Evolutionary conservation across 176 grass and related monocot species (phyloP), one percentile per base, ranked within the genome.

Genomic region (Rhynchospora breviuscula): DNA sequence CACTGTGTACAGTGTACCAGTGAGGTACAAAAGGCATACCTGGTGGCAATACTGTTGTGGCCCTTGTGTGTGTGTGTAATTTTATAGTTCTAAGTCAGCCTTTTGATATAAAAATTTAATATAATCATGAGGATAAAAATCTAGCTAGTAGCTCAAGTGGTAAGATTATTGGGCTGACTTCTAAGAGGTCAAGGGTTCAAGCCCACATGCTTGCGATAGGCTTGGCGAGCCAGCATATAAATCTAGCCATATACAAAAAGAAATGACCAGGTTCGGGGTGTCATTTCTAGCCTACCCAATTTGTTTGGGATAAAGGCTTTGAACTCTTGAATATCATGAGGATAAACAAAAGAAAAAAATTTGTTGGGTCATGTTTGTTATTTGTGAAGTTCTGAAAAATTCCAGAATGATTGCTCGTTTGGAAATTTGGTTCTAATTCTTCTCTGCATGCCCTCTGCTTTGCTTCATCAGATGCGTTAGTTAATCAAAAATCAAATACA

Each of bases 401-500:
- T 70, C 15, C 4, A 46, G 8, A 70, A 40, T 68, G 33, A 68
- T 68, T 68, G 6, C 14, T 68, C 17, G n/a, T 68, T 68, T 68
- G 33, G 17, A 68, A 68, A 43, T 44, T 51, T 73, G 4, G 70
- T 52, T 11, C 70, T 75, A 51, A 75, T 75, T 11, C 46, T 26
- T 52, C 12, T 23, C 70, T 74, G 7, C 46, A 74, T 74, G 48
- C 25, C 43, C 21, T 80, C 13, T 61, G 25, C 76, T 35, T 18
- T 52, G 73, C 8, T 15, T 12, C 61, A 40, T 84, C 21, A 64
- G 35, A 87, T 64, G 35, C 71, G 79, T 84, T 89, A 18, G 83
- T 92, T 79, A 87, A 94, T 88, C 83, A 86, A 85, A 93, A 94
- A 79, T 47, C 85, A 80, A 92, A 79, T 86, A 61, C 62, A 31